Base-by-base conservation (phyloP, 1,139 yeast genomes). In the Sugiyamaella novakii region DNA sequence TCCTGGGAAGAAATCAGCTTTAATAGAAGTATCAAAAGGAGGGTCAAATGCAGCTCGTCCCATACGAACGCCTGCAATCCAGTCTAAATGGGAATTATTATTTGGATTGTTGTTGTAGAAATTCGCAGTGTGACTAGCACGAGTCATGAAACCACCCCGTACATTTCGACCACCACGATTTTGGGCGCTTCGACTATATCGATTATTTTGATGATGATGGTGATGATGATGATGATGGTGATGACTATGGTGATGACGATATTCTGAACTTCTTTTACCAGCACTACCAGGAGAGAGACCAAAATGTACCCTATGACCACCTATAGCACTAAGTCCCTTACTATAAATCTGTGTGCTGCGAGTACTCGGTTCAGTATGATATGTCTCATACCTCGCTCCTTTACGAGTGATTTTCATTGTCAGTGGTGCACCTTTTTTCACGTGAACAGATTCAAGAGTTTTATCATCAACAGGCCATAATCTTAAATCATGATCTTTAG, bases 11-110 rank as follows among this genome's bases (percentile, higher is more conserved):
- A 53, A 56, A 27, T 54, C 54, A 5, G 55, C 48, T 12, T 50
- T 55, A 19, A 51, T 51, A 6, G 56, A 46, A 41, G 53, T 55
- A 14, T 59, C 64, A 37, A 64, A 55, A 1, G 68, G 60, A 8
- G 67, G 64, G 1, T 69, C 68, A 54, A 70, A 69, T 1, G 77
- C 77, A 2, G 78, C 69, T 43, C 78, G 73, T 0, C 94, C 94
- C 70, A 79, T 81, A 48, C 92, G 74, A 5, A 92, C 95, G 42
- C 98, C 98, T 0, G 96, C 84, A 36, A 92, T 84, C 98, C 98
- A 92, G 57, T 84, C 83, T 53, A 92, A 71, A 62, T 91, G 96
- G 56, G 83, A 83, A 31, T 79, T 67, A 51, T 79, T 18, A 17
- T 35, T 35, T 11, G 34, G 12, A 22, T 33, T 42, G 21, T 45